Evolutionary conservation across 2,329 filamentous ascomycete species (phyloP).

Genomic region (Ophiostoma sp.): DNA sequence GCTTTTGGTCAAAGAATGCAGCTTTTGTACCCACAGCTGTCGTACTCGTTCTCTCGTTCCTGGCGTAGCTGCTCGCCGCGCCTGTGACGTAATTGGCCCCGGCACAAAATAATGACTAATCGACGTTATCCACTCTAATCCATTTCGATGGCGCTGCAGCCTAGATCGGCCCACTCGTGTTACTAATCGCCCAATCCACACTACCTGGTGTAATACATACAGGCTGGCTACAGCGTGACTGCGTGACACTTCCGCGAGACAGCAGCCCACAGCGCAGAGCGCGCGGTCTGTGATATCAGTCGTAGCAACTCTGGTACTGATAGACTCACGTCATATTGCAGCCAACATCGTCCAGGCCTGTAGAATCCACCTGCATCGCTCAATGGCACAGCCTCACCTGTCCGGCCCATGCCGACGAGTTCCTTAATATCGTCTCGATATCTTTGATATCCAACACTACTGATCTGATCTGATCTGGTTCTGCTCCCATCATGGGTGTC

Average conservation of each 20-base stretch:
- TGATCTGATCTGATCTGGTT: too few relatives aligned
- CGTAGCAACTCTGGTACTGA: neutral
- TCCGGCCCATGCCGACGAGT: slow-evolving; percentile 8
- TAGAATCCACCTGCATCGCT: neutral
- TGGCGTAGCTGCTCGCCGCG: neutral
- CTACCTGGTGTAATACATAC: neutral
- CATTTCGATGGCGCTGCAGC: neutral
- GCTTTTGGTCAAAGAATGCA: neutral
- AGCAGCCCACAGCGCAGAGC: neutral
- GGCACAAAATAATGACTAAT: neutral
- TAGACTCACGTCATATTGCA: neutral
- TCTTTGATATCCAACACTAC: neutral
- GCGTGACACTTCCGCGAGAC: slow-evolving; percentile 25
- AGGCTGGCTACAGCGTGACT: slow-evolving; percentile 21
- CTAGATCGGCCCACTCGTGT: slow-evolving; percentile 4
- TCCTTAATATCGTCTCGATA: neutral
- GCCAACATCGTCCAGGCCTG: neutral
- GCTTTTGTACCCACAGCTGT: neutral
- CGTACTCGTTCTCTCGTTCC: neutral
- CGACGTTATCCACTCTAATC: neutral
- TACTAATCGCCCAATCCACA: slow-evolving; percentile 4
- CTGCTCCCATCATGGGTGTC: slow-evolving; percentile 70
- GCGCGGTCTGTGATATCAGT: slow-evolving; percentile 6
- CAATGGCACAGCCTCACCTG: slow-evolving; percentile 14
- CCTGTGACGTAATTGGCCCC: slow-evolving; percentile 7